Evolutionary conservation across 140 eudicot species (phyloP).

Genomic region (Stevia rebaudiana): DNA sequence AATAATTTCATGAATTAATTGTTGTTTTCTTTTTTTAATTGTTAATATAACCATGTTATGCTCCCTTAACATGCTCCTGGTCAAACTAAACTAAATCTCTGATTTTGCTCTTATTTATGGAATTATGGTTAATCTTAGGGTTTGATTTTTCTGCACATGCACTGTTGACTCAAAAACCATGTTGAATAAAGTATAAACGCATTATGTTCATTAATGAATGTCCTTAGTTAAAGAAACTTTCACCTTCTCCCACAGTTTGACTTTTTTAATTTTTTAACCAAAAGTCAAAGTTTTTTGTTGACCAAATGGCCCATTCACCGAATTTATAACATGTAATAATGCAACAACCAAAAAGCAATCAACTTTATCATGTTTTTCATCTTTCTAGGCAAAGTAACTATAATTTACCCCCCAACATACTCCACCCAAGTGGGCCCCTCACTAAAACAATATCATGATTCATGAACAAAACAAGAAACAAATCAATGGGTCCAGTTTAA

Average conservation of each 20-base stretch:
- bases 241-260: conserved; percentile 31
- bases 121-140: conserved; percentile 15
- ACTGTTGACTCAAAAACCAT: conserved; percentile 64
- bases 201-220: conserved; percentile 37
- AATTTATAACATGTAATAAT: conserved; percentile 22
- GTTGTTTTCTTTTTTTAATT: neutral
- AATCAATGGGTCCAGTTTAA: conserved; percentile 8
- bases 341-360: conserved; percentile 32
- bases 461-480: conserved; percentile 15
- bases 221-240: conserved; percentile 38
- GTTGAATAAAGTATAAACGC: conserved; percentile 21
- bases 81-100: conserved; percentile 41
- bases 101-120: conserved; percentile 28
- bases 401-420: conserved; percentile 38
- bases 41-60: neutral
- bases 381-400: conserved; percentile 25
- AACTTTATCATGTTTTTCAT: conserved; percentile 34
- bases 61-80: conserved; percentile 31
- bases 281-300: conserved; percentile 46
- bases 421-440: conserved; percentile 28
- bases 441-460: conserved; percentile 6
- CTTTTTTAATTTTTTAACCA: conserved; percentile 11
- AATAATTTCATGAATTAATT: conserved; percentile 16
- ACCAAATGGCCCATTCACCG: conserved; percentile 39
- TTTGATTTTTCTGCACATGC: conserved; percentile 60